phyloP scores from a whole-genome alignment of 108 stramenopile species.

The Bacterosira constricta region DNA sequence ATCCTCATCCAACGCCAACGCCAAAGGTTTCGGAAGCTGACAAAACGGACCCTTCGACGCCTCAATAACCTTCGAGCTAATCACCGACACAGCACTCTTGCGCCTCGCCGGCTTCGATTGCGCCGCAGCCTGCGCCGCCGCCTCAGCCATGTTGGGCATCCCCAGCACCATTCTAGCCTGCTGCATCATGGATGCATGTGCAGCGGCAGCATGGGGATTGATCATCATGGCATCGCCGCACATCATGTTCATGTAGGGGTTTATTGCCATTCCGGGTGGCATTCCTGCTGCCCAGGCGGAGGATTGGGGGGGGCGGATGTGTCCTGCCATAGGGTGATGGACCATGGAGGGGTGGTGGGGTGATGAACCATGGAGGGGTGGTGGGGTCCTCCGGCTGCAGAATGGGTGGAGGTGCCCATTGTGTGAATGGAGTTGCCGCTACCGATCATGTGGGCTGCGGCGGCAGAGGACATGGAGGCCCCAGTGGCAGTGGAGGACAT shows the following conservation, averaged over 20 bases:
- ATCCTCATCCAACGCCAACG: conserved; percentile 65
- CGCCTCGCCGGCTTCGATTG: not conserved
- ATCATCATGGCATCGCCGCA: not conserved
- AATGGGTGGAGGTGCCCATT: not conserved
- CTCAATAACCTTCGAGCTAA: conserved; percentile 14
- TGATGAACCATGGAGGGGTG: not conserved
- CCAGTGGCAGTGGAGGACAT: no score
- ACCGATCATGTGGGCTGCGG: not conserved
- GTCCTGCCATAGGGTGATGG: conserved; percentile 2
- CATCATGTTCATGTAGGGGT: not conserved
- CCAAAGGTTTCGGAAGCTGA: conserved; percentile 51
- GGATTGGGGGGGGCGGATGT: not conserved
- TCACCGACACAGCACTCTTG: not conserved
- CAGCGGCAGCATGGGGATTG: no score
- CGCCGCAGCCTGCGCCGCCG: not conserved
- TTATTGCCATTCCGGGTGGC: not conserved
- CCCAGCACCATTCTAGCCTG: not conserved
- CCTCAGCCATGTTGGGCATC: not conserved
- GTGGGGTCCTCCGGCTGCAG: not conserved
- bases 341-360: not conserved
- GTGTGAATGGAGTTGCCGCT: not conserved
- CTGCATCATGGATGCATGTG: not conserved
- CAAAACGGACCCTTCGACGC: conserved; percentile 67
- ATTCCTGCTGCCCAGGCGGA: not conserved
- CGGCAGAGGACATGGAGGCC: not conserved